Evolutionary conservation across 352 stramenopile genomes (phyloP), one percentile per base, ranked within the genome.

Genomic region (Phytophthora pisi): DNA sequence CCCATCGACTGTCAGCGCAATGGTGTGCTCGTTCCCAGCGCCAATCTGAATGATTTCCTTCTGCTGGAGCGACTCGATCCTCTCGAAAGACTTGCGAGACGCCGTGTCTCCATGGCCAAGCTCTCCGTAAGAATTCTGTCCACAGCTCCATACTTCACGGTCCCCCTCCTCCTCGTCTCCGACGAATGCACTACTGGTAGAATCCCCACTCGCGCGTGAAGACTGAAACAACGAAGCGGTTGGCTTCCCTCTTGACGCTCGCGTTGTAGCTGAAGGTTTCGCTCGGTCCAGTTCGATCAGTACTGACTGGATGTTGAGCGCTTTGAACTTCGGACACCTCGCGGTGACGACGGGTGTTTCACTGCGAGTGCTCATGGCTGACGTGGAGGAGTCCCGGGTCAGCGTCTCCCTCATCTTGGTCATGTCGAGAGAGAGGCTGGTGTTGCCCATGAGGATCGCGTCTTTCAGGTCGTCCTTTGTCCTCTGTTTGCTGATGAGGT

Each of bases 61-160:
- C 40, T 84, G 76, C 51, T 93, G 83, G 0, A 97, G 70, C 0
- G 79, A 72, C 26, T 94, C 77, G 4, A 96, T 79, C 7, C 88
- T 77, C 49, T 90, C 86, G 45, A 96, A 96, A 1, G 74, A 79
- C 58, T 97, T 97, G 4, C 93, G 83, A 2, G 84, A 84, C 6
- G 71, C 81, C 0, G 91, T 96, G 57, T 98, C 94, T n/a, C 91
- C 91, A 60, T 97, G 90, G 4, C 87, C 93, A 10, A 98, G 80
- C 57, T 98, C 94, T 18, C 94, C 94, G 57, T 98, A 98, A 18
- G 90, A 97, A 52, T 98, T 98, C 66, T 98, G 94, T 2, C 94
- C 94, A 72, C 93, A 98, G 45, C 88, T 97, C 93, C 93, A 98
- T 3, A 98, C 92, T 76, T 97, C 89, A 15, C 77, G 80, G 23